A percentile compares a stretch with the other conserved stretches of the same genome.
These are phyloP conservation scores for Psidium friedrichsthalianum DNA, from an alignment of 345 rosid genomes.

Conservation along the genomic window DNA sequence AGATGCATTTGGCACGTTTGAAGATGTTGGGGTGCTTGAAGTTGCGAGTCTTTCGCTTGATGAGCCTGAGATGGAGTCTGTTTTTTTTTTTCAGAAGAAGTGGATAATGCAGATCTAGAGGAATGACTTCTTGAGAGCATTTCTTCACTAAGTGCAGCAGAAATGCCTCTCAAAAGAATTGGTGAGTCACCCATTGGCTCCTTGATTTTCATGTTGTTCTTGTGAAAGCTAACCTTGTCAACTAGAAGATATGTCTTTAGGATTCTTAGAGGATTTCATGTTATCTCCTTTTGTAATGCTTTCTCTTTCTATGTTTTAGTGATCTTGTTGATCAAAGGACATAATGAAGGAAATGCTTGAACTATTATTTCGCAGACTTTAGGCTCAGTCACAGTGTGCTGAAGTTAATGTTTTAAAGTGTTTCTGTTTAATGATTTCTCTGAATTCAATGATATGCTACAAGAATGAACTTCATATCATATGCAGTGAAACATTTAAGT, in stretches of 20 bases:
- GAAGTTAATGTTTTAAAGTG: slow-evolving; percentile 10
- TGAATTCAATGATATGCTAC: neutral
- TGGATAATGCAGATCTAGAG: neutral
- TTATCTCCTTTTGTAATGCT: neutral
- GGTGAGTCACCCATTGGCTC: slow-evolving; percentile 4
- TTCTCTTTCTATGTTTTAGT: neutral
- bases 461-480: neutral
- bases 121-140: neutral
- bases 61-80: neutral
- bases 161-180: slow-evolving; percentile 16
- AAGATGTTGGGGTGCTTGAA: neutral
- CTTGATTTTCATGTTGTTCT: neutral
- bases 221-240: neutral
- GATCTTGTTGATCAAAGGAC: neutral
- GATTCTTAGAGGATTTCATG: neutral
- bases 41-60: neutral
- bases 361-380: too few relatives aligned
- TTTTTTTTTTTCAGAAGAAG: neutral
- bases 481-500: neutral
- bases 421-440: neutral
- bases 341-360: neutral
- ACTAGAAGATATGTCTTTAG: neutral
- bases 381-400: too few relatives aligned
- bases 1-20: neutral
- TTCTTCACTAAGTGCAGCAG: neutral